Evolutionary conservation across 345 rosid species (phyloP).

Genomic region (Syzygium grande): DNA sequence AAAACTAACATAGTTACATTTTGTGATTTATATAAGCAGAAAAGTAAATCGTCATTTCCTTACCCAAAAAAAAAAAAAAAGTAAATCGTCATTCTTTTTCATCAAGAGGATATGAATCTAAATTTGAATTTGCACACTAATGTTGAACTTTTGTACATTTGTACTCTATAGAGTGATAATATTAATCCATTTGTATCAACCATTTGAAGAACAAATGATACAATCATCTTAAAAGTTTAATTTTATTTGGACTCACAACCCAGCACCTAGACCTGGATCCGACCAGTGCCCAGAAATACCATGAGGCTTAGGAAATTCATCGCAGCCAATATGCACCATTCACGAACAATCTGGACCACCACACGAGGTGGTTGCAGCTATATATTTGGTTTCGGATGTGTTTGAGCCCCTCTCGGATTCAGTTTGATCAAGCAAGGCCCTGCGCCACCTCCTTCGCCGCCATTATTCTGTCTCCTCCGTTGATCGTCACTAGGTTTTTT

Average conservation of each 20-base stretch:
- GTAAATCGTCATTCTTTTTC: background rate
- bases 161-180: background rate
- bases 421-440: no score
- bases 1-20: background rate
- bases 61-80: no score
- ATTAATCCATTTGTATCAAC: background rate
- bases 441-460: background rate
- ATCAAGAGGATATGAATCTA: background rate
- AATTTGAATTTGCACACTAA: background rate
- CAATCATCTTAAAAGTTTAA: background rate
- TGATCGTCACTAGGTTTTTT: background rate
- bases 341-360: background rate
- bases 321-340: background rate
- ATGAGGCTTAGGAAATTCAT: background rate
- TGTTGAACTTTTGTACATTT: background rate
- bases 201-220: background rate
- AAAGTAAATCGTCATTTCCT: background rate
- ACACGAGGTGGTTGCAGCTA: background rate
- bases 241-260: background rate
- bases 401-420: no score
- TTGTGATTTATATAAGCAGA: background rate
- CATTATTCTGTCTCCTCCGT: background rate
- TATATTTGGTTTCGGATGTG: no score
- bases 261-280: background rate
- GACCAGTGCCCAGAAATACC: background rate